Evolutionary conservation across 371 early-diverging fungal species (phyloP), one percentile per base, ranked within the genome.

Genomic region (Apophysomyces sp.): DNA sequence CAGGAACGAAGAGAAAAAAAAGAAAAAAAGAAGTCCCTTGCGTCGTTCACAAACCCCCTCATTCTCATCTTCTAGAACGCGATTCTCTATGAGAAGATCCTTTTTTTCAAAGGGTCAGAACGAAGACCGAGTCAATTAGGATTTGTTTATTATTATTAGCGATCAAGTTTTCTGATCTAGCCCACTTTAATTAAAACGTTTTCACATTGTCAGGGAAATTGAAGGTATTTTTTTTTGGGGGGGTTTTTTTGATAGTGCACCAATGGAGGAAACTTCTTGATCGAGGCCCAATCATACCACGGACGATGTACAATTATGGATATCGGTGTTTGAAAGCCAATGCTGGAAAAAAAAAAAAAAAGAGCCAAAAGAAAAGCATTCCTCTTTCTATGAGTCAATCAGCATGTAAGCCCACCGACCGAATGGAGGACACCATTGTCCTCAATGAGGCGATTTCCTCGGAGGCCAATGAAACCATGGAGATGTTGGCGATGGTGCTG

Each of bases 381-480:
- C 49, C 49, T 44, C 49, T 44, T 44, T 44, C 49, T 44, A 44
- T 44, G 49, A 44, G 21, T 44, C 49, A 44, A 44, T 44, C 49
- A 37, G 37, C 37, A 44, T 44, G 49, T 44, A 44, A 44, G 24
- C 49, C 49, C n/a, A 44, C 49, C 49, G 49, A 44, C 21, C 49
- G 49, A 44, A 44, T 44, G 21, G 49, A 44, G 49, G 49, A 44
- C 49, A 44, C 49, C 21, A 21, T 16, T 21, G 49, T 44, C 49
- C 49, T 44, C 49, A 44, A 16, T 21, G 49, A 44, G 49, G 49
- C 49, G 49, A n/a, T 53, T 31, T 53, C 53, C 32, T 53, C 53
- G 28, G 53, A 53, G 28, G 53, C 28, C 21, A 28, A 26, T 2
- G 53, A 53, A 53, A 31, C 53, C 27, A 53, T 29, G 29, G 32